These are phyloP conservation scores for Primulina huaijiensis DNA, from an alignment of 257 asterid genomes.

Conservation along the genomic window DNA sequence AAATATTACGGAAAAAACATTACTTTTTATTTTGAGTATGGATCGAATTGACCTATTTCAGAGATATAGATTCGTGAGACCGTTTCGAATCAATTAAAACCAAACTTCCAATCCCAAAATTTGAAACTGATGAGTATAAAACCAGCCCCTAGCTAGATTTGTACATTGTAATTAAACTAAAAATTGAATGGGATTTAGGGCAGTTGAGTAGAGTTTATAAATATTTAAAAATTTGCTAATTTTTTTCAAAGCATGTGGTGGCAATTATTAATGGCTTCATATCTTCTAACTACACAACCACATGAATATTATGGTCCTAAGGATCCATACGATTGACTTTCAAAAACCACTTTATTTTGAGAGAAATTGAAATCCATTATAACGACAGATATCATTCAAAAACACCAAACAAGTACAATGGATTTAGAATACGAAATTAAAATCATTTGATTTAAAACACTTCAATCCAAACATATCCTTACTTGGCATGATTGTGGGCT, in stretches of 20 bases:
- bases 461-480: too few species aligned
- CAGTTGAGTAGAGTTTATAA: not conserved
- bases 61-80: too few species aligned
- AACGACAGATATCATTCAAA: too few species aligned
- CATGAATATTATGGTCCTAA: constrained; percentile 18
- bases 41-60: too few species aligned
- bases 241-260: constrained; percentile 15
- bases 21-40: too few species aligned
- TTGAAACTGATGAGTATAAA: not conserved
- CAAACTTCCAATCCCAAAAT: not conserved
- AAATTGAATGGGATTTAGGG: not conserved
- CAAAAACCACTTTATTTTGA: not conserved
- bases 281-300: constrained; percentile 31
- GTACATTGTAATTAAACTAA: not conserved
- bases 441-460: too few species aligned
- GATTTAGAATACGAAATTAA: too few species aligned
- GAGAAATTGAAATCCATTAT: too few species aligned
- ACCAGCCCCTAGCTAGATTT: not conserved
- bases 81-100: not conserved
- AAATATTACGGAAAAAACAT: too few species aligned
- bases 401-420: too few species aligned
- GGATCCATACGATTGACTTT: not conserved
- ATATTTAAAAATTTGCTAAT: not conserved
- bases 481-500: too few species aligned
- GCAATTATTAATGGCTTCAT: constrained; percentile 24